Percentiles rank a stretch among this genome's conserved stretches.
phyloP scores from a whole-genome alignment of 192 early-diverging fungal genomes.

The Coemansia aciculifera region DNA sequence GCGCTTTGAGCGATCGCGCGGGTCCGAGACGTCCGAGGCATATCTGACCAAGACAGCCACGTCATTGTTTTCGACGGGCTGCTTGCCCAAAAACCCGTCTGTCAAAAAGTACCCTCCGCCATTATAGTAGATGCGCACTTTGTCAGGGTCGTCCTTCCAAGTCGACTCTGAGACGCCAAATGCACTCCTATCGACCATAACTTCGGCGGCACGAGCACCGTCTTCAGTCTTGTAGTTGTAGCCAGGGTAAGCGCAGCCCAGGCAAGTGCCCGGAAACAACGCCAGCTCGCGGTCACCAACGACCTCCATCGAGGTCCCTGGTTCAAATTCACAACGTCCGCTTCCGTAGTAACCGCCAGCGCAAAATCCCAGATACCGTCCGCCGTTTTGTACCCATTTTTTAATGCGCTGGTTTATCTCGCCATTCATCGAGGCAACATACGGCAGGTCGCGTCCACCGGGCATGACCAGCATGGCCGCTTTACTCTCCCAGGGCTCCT shows the following conservation, averaged over 20 bases:
- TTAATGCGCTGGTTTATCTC: conserved; percentile 62
- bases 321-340: conserved; percentile 75
- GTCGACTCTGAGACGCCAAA: conserved; percentile 24
- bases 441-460: conserved; percentile 86
- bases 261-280: conserved; percentile 67
- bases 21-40: conserved; percentile 44
- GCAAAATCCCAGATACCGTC: conserved; percentile 89
- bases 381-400: conserved; percentile 71
- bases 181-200: conserved; percentile 42
- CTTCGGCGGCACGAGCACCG: conserved; percentile 65
- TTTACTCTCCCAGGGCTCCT: conserved; percentile 87
- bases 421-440: conserved; percentile 70
- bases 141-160: conserved; percentile 48
- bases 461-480: conserved; percentile 86
- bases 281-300: conserved; percentile 71
- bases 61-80: conserved; percentile 14
- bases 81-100: conserved; percentile 27
- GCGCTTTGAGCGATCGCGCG: conserved; percentile 25
- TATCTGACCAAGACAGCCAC: conserved; percentile 44
- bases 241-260: conserved; percentile 75
- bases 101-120: conserved; percentile 71
- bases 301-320: conserved; percentile 62
- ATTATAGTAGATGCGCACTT: conserved; percentile 65
- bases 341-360: conserved; percentile 87
- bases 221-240: conserved; percentile 84